Conservation (phyloP, 345 rosid species). For the Aurinia saxatilis region DNA sequence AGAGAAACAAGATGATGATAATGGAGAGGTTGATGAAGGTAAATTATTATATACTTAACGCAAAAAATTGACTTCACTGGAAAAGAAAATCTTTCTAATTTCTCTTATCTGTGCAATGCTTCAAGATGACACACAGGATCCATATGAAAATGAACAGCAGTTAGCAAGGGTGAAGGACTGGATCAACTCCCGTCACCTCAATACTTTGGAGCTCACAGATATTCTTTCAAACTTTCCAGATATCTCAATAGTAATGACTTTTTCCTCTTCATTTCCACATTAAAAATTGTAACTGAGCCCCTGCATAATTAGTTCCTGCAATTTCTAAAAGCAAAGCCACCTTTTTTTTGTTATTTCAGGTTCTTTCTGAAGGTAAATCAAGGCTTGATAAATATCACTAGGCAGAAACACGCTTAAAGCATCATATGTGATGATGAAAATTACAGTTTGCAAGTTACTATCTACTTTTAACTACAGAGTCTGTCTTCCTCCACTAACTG, state of each 20-base stretch:
- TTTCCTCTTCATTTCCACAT: not conserved
- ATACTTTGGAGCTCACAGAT: slow-evolving; percentile 58
- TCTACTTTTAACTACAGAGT: slow-evolving; percentile 1
- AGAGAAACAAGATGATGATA: slow-evolving; percentile 61
- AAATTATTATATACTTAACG: not conserved
- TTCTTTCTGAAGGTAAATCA: slow-evolving; percentile 62
- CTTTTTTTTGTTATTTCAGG: slow-evolving; percentile 45
- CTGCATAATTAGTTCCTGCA: slow-evolving; percentile 1
- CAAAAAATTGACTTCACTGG: not conserved
- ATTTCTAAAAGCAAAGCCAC: not conserved
- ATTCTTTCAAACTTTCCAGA: slow-evolving; percentile 75
- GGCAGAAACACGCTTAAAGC: not conserved
- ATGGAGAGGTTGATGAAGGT: slow-evolving; percentile 66
- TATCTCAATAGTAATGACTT: slow-evolving; percentile 57
- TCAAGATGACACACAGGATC: slow-evolving; percentile 77
- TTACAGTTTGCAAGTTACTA: not conserved
- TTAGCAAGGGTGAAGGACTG: slow-evolving; percentile 74
- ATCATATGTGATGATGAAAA: not conserved
- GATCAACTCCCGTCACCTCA: slow-evolving; percentile 47
- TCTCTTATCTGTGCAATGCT: slow-evolving; percentile 5
- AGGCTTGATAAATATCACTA: slow-evolving; percentile 12
- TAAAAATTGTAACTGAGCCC: not conserved
- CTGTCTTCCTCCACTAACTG: slow-evolving; percentile 7
- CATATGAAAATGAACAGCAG: slow-evolving; percentile 74
- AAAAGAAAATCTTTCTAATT: not conserved